These are phyloP conservation scores for Aechmea fasciata DNA, from an alignment of 176 grass and related monocot genomes.

Conservation along the genomic window DNA sequence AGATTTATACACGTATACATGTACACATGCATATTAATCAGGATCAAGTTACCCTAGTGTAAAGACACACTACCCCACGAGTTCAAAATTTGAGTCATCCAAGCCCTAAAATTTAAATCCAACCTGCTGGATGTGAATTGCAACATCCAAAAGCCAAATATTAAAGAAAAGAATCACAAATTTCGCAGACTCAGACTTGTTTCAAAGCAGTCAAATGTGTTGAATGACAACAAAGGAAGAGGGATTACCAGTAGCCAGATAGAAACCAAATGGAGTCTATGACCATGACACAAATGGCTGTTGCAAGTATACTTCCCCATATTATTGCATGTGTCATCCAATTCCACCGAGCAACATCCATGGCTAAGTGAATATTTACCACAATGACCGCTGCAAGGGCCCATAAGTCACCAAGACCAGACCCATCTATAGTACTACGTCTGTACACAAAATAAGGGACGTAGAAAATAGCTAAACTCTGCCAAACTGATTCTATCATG, in stretches of 20 bases:
- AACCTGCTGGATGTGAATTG: too few species aligned
- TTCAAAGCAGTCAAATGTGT: background rate
- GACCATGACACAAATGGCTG: conserved; percentile 52
- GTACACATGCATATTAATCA: too few species aligned
- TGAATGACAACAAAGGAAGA: conserved; percentile 14
- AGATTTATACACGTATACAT: too few species aligned
- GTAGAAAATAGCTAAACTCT: conserved; percentile 79
- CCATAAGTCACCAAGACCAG: conserved; percentile 78
- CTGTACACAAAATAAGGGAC: conserved; percentile 69
- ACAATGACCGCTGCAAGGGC: conserved; percentile 66
- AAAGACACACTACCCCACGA: too few species aligned
- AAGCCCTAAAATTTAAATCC: too few species aligned
- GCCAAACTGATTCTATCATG: conserved; percentile 72
- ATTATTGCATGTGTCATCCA: conserved; percentile 60
- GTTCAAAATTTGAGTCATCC: too few species aligned
- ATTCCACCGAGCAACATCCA: conserved; percentile 72
- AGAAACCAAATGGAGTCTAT: conserved; percentile 62
- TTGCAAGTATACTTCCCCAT: conserved; percentile 51
- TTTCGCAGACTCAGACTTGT: too few species aligned
- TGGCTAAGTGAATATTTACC: conserved; percentile 74
- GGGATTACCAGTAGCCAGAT: conserved; percentile 73
- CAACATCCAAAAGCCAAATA: too few species aligned
- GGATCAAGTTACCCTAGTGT: too few species aligned
- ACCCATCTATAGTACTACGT: conserved; percentile 53
- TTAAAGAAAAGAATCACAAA: too few species aligned